Evolutionary conservation across 2,329 filamentous ascomycete genomes (phyloP), one percentile per base, ranked within the genome.

Genomic region (Aureobasidium zeae): DNA sequence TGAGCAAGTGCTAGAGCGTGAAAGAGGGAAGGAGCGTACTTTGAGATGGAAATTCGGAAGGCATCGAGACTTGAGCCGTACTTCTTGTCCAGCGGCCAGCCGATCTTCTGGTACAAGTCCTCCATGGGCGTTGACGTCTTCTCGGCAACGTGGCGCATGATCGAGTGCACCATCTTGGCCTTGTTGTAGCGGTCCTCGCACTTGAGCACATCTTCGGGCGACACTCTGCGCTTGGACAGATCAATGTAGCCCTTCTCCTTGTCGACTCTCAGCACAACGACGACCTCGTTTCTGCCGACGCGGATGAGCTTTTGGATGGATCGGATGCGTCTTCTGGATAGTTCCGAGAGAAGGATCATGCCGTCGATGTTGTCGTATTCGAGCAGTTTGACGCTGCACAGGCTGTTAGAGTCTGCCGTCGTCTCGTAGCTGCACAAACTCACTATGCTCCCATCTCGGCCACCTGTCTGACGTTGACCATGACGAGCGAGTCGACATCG

Each of bases 321-420:
- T 73, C 91, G 76, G 61, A 98, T 98, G 82, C 91, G 91, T 77
- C 91, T 79, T 74, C 91, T 81, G 48, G 93, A 98, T 52, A 98
- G 78, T 69, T 98, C 91, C 58, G 86, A 94, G 53, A 98, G 86
- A 54, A 98, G 73, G 60, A 98, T 98, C 93, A 98, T 98, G 78
- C 91, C 91, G 64, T 98, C 93, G 60, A 98, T 98, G 71, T 96
- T 95, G 70, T 98, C 91, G 70, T 98, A 98, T 72, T 98, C 91
- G 57, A 98, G 82, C 45, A 98, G 81, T 72, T 98, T 98, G 62
- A 98, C 93, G 66, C 39, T 44, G 31, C n/a, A n/a, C n/a, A 10
- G 12, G 10, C 24, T 4, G 4, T 22, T n/a, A 12, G 29, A 5
- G 29, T 42, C 21, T 32, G 38, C 22, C 22, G n/a, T 33, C 29